phyloP scores from a whole-genome alignment of 2,329 filamentous ascomycete species.

The Drechslerella stenobrocha region DNA sequence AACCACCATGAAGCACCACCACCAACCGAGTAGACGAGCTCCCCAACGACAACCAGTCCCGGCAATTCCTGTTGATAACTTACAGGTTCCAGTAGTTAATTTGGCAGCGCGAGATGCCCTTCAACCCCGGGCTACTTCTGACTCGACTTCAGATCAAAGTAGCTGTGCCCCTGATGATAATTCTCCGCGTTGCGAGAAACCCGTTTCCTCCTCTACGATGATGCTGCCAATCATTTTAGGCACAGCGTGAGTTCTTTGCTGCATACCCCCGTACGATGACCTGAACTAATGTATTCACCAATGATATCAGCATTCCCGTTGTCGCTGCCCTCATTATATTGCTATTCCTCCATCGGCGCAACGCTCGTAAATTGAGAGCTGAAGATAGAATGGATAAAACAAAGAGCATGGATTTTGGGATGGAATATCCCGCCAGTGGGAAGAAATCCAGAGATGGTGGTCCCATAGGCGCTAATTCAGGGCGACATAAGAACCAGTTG shows the following conservation, averaged over 20 bases:
- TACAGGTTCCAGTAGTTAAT: conserved; percentile 16
- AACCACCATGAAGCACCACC: conserved; percentile 48
- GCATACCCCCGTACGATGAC: conserved; percentile 48
- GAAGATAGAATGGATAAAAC: conserved; percentile 88
- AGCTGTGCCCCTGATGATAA: conserved; percentile 56
- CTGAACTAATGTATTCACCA: conserved; percentile 15
- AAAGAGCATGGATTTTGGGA: conserved; percentile 87
- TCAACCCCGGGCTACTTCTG: conserved; percentile 19
- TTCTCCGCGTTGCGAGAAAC: conserved; percentile 63
- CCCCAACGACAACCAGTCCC: conserved; percentile 25
- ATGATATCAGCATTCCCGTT: conserved; percentile 74
- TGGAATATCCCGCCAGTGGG: conserved; percentile 63
- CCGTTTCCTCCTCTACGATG: conserved; percentile 61
- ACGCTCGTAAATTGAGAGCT: conserved; percentile 68
- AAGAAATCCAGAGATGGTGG: conserved; percentile 53
- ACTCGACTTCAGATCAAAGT: conserved; percentile 39
- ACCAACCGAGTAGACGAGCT: conserved; percentile 49
- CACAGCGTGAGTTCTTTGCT: conserved; percentile 64
- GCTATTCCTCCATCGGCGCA: conserved; percentile 76
- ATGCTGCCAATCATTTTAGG: conserved; percentile 70
- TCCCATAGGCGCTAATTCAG: conserved; percentile 16
- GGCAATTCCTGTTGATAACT: conserved; percentile 21
- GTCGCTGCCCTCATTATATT: conserved; percentile 68
- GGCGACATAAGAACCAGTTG: conserved; percentile 60
- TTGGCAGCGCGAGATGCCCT: conserved; percentile 27